Evolutionary conservation across 257 asterid genomes (phyloP).

Genomic region (Jacaranda copaia): DNA sequence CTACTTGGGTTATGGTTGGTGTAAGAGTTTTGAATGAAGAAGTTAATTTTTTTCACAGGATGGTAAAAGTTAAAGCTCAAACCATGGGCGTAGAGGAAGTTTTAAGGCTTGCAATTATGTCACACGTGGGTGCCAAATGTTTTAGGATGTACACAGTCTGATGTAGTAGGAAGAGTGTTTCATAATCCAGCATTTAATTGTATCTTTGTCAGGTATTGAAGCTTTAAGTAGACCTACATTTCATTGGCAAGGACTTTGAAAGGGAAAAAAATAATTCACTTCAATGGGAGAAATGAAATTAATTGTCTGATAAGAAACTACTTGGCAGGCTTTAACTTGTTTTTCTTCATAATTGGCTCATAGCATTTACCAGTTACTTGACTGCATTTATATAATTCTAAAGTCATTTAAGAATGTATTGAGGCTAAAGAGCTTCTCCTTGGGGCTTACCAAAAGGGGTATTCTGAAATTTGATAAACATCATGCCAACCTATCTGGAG

Average conservation of each 20-base stretch:
- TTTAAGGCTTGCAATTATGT: neutral
- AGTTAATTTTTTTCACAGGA: neutral
- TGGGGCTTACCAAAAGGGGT: neutral
- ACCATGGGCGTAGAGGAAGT: conserved; percentile 13
- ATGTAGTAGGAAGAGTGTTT: conserved; percentile 18
- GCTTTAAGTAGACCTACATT: neutral
- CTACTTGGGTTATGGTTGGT: neutral
- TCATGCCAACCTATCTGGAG: conserved; percentile 15
- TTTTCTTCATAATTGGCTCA: conserved; percentile 14
- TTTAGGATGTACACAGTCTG: neutral
- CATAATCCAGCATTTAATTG: conserved; percentile 19
- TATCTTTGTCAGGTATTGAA: neutral
- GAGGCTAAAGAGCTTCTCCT: conserved; percentile 15
- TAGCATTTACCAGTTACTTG: conserved; percentile 16
- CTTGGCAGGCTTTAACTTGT: neutral
- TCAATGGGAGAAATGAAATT: neutral
- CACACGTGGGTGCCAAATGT: neutral
- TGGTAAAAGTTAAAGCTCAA: neutral
- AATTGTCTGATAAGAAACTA: too few relatives aligned
- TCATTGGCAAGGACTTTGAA: conserved; percentile 16
- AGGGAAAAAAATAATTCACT: conserved; percentile 1
- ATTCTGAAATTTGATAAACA: conserved; percentile 4
- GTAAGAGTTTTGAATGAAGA: conserved; percentile 6
- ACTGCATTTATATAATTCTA: neutral
- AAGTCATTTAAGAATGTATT: conserved; percentile 9